phyloP scores from a whole-genome alignment of 345 rosid species.

The Euphorbia lathyris region DNA sequence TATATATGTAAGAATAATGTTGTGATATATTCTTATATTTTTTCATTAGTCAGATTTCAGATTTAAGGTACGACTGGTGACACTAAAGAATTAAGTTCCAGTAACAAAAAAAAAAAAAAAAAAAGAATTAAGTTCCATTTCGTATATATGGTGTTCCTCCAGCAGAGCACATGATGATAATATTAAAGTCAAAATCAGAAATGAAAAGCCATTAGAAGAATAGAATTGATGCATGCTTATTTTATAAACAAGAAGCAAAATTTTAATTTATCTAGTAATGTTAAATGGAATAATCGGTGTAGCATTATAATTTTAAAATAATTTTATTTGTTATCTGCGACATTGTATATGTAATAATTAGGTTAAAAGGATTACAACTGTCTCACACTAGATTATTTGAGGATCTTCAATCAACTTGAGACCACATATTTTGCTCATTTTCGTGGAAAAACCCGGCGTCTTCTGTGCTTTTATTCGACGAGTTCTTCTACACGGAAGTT shows the following conservation, averaged over 20 bases:
- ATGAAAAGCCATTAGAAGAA: neutral
- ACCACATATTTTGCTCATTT: neutral
- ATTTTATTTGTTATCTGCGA: too few species aligned
- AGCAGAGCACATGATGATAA: neutral
- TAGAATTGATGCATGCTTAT: neutral
- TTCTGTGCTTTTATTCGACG: too few species aligned
- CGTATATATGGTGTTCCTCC: neutral
- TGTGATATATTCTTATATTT: too few species aligned
- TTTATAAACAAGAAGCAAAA: neutral
- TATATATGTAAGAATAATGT: neutral
- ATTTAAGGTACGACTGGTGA: neutral
- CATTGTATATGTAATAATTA: too few species aligned
- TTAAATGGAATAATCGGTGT: neutral
- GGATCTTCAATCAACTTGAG: too few species aligned
- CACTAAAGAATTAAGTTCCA: neutral
- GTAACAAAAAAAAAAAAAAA: too few species aligned
- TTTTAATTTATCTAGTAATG: too few species aligned
- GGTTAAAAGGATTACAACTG: neutral
- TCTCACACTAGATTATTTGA: conserved; percentile 1
- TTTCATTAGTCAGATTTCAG: too few species aligned
- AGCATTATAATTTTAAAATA: neutral
- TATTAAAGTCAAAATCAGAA: neutral
- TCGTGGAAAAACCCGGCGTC: neutral
- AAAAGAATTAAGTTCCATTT: too few species aligned
- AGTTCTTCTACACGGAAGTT: too few species aligned